These are phyloP conservation scores for Dendryphion nanum DNA, from an alignment of 2,329 filamentous ascomycete species.

Conservation along the genomic window DNA sequence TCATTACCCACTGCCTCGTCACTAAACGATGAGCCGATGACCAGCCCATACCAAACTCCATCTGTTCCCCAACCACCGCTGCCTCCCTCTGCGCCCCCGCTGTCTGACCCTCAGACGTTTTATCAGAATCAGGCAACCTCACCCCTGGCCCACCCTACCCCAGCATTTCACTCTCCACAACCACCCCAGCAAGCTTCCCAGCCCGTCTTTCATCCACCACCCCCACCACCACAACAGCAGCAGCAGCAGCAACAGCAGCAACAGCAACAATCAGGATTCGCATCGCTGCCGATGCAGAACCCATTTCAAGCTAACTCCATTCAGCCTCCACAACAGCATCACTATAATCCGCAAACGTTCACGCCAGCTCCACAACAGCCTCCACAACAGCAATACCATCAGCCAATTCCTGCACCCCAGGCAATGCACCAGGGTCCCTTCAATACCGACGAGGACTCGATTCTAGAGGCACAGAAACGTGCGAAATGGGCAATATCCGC, in stretches of 20 bases:
- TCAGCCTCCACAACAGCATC: constrained; percentile 4
- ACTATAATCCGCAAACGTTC: constrained; percentile 11
- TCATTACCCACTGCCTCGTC: constrained; percentile 37
- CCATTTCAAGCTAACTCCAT: constrained; percentile 6
- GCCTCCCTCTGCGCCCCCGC: constrained; percentile 5
- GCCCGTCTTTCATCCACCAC: constrained; percentile 18
- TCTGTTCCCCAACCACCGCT: constrained; percentile 23
- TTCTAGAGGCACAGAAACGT: constrained; percentile 86
- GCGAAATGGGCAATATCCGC: constrained; percentile 96
- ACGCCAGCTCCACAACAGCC: constrained; percentile 19
- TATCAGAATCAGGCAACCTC: constrained; percentile 38
- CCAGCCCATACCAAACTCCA: constrained; percentile 17
- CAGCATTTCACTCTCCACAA: no score
- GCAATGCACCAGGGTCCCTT: constrained; percentile 42
- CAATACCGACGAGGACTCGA: constrained; percentile 64
- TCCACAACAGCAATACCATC: constrained; percentile 12
- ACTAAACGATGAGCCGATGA: constrained; percentile 23
- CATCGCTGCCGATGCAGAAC: constrained; percentile 3
- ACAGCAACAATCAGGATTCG: constrained; percentile 1
- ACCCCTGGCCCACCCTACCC: constrained; percentile 21
- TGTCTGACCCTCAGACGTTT: constrained; percentile 25
- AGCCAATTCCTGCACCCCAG: constrained; percentile 7
- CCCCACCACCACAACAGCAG: constrained; percentile 9
- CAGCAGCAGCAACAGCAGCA: no score
- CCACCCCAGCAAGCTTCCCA: constrained; percentile 19